Percentiles rank a stretch among this genome's conserved stretches.
Evolutionary conservation across 2,329 filamentous ascomycete genomes (phyloP).

Genomic region (Colletotrichum destructivum): DNA sequence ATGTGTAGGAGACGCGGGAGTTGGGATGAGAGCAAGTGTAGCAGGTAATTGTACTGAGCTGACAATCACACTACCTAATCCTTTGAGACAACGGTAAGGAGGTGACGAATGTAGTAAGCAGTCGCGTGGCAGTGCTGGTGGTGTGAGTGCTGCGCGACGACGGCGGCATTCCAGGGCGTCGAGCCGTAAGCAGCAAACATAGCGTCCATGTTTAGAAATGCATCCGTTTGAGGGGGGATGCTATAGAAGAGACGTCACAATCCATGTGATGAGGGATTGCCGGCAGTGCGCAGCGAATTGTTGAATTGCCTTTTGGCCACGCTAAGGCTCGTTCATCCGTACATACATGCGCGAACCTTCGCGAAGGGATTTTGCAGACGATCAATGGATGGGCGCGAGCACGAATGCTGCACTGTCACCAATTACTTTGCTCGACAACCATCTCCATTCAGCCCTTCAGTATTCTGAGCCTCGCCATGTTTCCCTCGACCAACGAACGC

Average conservation of each 20-base stretch:
- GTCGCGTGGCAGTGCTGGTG: constrained; percentile 39
- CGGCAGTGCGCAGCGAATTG: background rate
- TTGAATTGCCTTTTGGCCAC: background rate
- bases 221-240: too few species aligned
- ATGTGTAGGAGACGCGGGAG: background rate
- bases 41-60: background rate
- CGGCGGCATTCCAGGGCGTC: constrained; percentile 9
- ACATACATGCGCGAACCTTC: background rate
- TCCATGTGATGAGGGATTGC: too few species aligned
- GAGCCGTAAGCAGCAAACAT: background rate
- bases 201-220: background rate
- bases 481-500: background rate
- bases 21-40: background rate
- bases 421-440: too few species aligned
- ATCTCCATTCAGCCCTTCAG: too few species aligned
- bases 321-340: constrained; percentile 12
- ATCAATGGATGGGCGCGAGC: background rate
- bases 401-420: background rate
- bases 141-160: constrained; percentile 7
- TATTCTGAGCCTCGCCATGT: background rate
- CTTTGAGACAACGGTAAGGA: constrained; percentile 5
- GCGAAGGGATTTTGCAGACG: background rate
- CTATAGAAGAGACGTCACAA: too few species aligned
- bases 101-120: constrained; percentile 31
- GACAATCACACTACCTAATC: too few species aligned